A percentile compares a stretch with the other conserved stretches of the same genome.
phyloP scores from a whole-genome alignment of 352 stramenopile genomes.

The Hyaloperonospora brassicae region DNA sequence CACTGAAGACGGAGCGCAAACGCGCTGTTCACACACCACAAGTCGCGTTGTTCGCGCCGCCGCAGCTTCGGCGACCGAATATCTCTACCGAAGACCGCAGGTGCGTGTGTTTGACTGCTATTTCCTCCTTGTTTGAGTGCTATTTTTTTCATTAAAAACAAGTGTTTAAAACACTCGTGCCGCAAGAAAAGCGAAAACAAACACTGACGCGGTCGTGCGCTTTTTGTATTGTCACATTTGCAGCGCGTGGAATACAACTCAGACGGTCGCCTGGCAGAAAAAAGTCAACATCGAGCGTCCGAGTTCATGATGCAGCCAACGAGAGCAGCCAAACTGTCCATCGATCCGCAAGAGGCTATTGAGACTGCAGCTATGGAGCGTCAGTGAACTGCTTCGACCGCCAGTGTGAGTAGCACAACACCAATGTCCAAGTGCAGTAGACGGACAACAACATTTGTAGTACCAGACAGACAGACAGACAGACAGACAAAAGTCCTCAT shows the following conservation, averaged over 20 bases:
- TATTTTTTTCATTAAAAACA: neutral
- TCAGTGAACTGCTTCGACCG: too few relatives aligned
- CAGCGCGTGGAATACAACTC: constrained; percentile 65
- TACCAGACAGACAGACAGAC: too few relatives aligned
- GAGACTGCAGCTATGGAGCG: too few relatives aligned
- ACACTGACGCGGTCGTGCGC: neutral
- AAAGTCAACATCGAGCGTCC: constrained; percentile 18
- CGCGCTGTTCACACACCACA: constrained; percentile 9
- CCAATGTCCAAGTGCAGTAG: too few relatives aligned
- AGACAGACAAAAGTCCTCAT: too few relatives aligned
- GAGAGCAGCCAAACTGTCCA: too few relatives aligned
- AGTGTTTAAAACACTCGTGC: too few relatives aligned
- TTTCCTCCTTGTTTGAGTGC: neutral
- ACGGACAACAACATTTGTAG: too few relatives aligned
- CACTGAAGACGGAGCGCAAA: constrained; percentile 14
- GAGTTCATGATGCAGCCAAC: too few relatives aligned
- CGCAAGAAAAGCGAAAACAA: too few relatives aligned
- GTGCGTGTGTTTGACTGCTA: constrained; percentile 18
- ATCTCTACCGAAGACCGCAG: constrained; percentile 61
- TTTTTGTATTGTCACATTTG: neutral
- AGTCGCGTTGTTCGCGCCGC: constrained; percentile 36
- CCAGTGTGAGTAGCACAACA: too few relatives aligned
- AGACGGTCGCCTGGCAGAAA: constrained; percentile 43
- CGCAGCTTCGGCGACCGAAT: constrained; percentile 59
- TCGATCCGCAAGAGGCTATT: too few relatives aligned